Base-by-base conservation (phyloP, 2,329 filamentous ascomycete species). In the Lomentospora prolificans region DNA sequence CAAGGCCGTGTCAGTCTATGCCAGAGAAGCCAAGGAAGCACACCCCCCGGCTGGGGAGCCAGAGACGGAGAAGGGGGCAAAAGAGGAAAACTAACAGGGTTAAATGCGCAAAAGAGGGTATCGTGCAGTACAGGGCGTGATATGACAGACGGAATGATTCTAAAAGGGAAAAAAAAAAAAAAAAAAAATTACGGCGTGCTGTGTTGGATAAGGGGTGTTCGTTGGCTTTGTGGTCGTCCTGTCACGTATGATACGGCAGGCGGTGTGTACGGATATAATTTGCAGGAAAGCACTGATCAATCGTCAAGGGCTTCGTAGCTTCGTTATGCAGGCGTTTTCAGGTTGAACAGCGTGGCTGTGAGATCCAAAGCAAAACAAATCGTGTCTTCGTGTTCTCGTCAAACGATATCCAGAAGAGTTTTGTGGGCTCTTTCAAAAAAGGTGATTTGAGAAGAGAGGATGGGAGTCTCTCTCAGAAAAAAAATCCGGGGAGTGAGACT, bases 401-500 rank as follows among this genome's bases (percentile, higher is more conserved):
- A 48, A 48, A 25, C 17, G 24, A 48, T 22, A 17, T 22, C 22
- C 22, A 10, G 22, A 48, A 25, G 22, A 48, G 17, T 48, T 48
- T 48, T 48, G 44, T 48, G 44, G 17, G 44, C 44, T 48, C 44
- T 48, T 41, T 48, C 44, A 48, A 19, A 48, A 39, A 54, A 54
- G 36, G 12, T 53, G 33, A 41, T 41, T 44, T 24, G 27, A 44
- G 52, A 28, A 36, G 36, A 27, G 33, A 27, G 36, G 14, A 24
- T 36, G 51, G 51, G 30, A 36, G 52, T 39, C 41, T 46, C 36
- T 54, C 17, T 46, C 14, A n/a, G 17, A 44, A n/a, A 44, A 27
- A 54, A 9, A 10, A 44, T 14, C 44, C n/a, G 48, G 41, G 53
- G 53, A 55, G 53, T 55, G 53, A 50, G 53, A 55, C 39, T 55